Evolutionary conservation across 1,284 basidiomycete species (phyloP), one percentile per base, ranked within the genome.

Genomic region (Rhodotorula sp.): DNA sequence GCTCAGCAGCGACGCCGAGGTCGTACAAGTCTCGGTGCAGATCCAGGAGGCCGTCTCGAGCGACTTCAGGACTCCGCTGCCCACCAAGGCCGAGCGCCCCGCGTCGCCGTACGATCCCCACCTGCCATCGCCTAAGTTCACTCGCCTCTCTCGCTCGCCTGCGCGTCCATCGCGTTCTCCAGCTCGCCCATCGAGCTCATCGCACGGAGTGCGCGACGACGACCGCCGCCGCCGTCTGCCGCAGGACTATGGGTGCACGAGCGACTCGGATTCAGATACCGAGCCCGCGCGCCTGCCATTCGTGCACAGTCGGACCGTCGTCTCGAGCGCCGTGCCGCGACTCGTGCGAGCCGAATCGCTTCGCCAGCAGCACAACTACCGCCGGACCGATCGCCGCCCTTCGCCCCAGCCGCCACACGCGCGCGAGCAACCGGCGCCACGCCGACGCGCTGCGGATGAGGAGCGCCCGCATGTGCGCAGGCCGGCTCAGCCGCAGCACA

Each of bases 261-360:
- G 17, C 21, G 42, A 58, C 23, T 44, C 56, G 44, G n/a, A 13
- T 42, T 25, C 44, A 10, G 61, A 62, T 42, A n/a, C 21, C 50
- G 61, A 54, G 42, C n/a, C 42, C n/a, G 12, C 19, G 34, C 62
- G 27, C 25, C 42, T 46, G 8, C 64, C 64, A 3, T 60, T 66
- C 64, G 57, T 66, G 16, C 60, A 41, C 9, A 41, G 59, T 4
- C 64, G 68, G 13, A 70, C 64, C n/a, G 46, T 59, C 44, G 64
- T 70, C 1, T 70, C 68, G 4, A 42, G 48, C 14, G 34, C 62
- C 5, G 53, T 34, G 8, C 44, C 53, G 5, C 52, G 27, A n/a
- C 34, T 44, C 12, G 16, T 52, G n/a, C 64, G 41, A 8, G 25
- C 27, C 48, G 48, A 52, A n/a, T 41, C 48, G 5, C 21, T 48